Conservation (phyloP, 345 rosid genomes). For the Chamaenerion angustifolium region DNA sequence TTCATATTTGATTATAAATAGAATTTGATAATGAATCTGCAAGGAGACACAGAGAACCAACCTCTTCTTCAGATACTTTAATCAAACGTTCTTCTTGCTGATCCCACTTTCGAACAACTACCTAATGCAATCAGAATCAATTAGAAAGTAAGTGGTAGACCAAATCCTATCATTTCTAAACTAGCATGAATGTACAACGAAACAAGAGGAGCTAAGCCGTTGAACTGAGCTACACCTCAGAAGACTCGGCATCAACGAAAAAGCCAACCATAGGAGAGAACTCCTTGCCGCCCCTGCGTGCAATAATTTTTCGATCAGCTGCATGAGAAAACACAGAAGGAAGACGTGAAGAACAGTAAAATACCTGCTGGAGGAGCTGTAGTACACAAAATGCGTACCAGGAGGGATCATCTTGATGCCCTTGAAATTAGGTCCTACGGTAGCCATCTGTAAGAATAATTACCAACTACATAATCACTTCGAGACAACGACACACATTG, state of each 20-base stretch:
- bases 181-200: not conserved
- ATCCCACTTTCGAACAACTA: constrained; percentile 69
- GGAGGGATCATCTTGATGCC: constrained; percentile 97
- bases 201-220: not conserved
- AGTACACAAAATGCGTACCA: constrained; percentile 74
- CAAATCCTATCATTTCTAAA: not conserved
- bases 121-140: constrained; percentile 26
- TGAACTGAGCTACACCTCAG: constrained; percentile 33
- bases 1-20: constrained; percentile 1
- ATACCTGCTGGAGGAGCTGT: constrained; percentile 62
- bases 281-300: constrained; percentile 64
- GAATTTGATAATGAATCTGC: not conserved
- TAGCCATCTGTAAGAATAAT: constrained; percentile 35
- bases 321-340: not conserved
- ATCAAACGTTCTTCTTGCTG: constrained; percentile 53
- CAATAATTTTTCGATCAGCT: not conserved
- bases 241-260: constrained; percentile 43
- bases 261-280: constrained; percentile 75
- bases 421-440: constrained; percentile 61
- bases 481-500: not conserved
- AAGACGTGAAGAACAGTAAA: not conserved
- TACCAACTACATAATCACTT: not conserved
- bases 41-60: constrained; percentile 11
- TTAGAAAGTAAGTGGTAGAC: not conserved
- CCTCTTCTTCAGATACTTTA: constrained; percentile 75